Percentiles rank a stretch among this genome's conserved stretches.
phyloP scores from a whole-genome alignment of 2,329 filamentous ascomycete genomes.

The Fusarium nygamai region DNA sequence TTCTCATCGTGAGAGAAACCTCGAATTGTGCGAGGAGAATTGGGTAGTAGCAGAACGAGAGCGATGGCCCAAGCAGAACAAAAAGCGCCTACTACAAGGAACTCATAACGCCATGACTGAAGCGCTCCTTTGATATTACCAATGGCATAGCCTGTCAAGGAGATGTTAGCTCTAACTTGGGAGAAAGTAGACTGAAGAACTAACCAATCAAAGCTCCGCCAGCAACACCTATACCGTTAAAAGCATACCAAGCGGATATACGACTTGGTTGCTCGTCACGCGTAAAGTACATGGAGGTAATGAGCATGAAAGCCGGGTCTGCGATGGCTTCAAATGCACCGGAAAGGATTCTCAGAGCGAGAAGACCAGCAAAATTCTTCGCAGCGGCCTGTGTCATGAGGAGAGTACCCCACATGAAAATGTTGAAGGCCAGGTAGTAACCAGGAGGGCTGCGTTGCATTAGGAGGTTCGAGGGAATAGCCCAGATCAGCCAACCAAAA shows the following conservation, averaged over 20 bases:
- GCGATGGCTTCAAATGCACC: constrained; percentile 70
- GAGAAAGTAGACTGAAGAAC: neutral
- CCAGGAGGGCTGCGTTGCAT: constrained; percentile 49
- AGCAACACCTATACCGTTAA: constrained; percentile 68
- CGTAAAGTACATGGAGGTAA: constrained; percentile 74
- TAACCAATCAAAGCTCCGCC: constrained; percentile 60
- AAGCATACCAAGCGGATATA: constrained; percentile 68
- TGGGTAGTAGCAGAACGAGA: constrained; percentile 66
- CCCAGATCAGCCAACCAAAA: constrained; percentile 53
- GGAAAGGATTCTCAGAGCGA: constrained; percentile 66
- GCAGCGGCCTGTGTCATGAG: constrained; percentile 63
- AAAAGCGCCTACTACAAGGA: constrained; percentile 69
- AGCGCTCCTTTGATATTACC: constrained; percentile 67
- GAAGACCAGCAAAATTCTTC: constrained; percentile 64
- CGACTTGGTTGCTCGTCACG: constrained; percentile 69
- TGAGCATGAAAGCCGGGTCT: constrained; percentile 65
- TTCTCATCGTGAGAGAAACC: constrained; percentile 62
- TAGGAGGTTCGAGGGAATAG: constrained; percentile 45
- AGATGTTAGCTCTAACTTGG: neutral
- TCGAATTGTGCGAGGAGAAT: constrained; percentile 64
- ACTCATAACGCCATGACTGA: constrained; percentile 73
- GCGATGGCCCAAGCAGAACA: constrained; percentile 69
- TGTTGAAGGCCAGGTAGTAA: constrained; percentile 54
- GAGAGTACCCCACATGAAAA: constrained; percentile 65
- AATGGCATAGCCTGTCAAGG: constrained; percentile 61